phyloP scores from a whole-genome alignment of 805 yeast genomes.

The Candida morakotiae region DNA sequence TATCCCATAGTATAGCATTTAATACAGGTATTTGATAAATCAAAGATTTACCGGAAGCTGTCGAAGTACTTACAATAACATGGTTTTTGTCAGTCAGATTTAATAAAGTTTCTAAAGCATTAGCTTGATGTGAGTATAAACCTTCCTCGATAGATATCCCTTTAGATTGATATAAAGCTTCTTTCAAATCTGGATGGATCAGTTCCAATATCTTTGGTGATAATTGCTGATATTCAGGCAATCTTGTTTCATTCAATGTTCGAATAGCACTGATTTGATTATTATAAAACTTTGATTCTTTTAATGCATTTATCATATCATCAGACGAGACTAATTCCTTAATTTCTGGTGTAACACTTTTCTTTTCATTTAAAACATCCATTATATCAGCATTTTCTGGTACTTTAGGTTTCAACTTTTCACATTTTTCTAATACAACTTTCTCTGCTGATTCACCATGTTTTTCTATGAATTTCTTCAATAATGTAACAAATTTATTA shows the following conservation, averaged over 20 bases:
- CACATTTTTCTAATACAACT: constrained; percentile 33
- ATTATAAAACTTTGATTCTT: constrained; percentile 47
- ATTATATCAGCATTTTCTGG: constrained; percentile 53
- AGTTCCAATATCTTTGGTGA: constrained; percentile 17
- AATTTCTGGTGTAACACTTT: constrained; percentile 6
- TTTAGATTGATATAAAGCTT: constrained; percentile 46
- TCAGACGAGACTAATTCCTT: constrained; percentile 19
- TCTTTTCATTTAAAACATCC: constrained; percentile 12
- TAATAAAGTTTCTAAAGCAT: constrained; percentile 61
- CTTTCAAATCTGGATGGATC: constrained; percentile 45
- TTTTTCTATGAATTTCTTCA: constrained; percentile 1
- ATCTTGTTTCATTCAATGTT: constrained; percentile 40
- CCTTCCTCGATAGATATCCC: constrained; percentile 39
- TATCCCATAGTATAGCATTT: constrained; percentile 36
- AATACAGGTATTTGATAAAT: constrained; percentile 88
- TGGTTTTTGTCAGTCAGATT: constrained; percentile 37
- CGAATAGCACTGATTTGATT: constrained; percentile 59
- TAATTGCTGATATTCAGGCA: constrained; percentile 43
- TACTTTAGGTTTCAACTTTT: constrained; percentile 42
- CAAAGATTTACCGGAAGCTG: constrained; percentile 93
- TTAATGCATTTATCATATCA: constrained; percentile 47
- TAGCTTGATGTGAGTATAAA: constrained; percentile 79
- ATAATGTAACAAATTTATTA: constrained; percentile 38
- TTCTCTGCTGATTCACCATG: constrained; percentile 34
- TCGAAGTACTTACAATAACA: constrained; percentile 88